Evolutionary conservation across 768 basidiomycete genomes (phyloP).

Genomic region (Lactarius quietus): DNA sequence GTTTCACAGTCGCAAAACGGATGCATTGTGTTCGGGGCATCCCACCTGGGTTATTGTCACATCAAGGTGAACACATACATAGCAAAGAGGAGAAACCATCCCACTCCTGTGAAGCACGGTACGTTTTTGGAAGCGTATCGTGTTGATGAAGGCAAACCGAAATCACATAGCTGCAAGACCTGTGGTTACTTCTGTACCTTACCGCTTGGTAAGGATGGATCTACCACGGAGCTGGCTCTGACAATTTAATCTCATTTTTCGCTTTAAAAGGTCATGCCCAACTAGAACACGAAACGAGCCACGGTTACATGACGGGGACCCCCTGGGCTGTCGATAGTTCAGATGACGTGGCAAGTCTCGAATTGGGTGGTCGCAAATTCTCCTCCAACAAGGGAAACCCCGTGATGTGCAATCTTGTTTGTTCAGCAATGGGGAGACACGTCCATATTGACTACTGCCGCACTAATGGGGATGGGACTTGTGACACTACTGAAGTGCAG

Average conservation of each 20-base stretch:
- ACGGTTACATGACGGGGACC: conserved; percentile 59
- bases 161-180: conserved; percentile 43
- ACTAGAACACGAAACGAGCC: conserved; percentile 57
- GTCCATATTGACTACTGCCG: conserved; percentile 56
- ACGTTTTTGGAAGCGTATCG: conserved; percentile 8
- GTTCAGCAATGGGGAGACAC: too few relatives aligned
- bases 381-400: conserved; percentile 53
- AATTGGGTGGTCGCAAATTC: conserved; percentile 55
- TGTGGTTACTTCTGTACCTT: conserved; percentile 62
- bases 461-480: conserved; percentile 35
- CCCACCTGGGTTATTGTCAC: too few relatives aligned
- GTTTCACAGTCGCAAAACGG: conserved; percentile 44
- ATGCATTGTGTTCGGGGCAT: conserved; percentile 47
- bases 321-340: conserved; percentile 56
- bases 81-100: conserved; percentile 45
- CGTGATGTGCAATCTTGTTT: conserved; percentile 60
- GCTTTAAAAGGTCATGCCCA: conserved; percentile 50
- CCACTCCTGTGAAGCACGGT: conserved; percentile 54
- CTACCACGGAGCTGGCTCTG: background rate
- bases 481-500: conserved; percentile 42
- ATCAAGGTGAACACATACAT: conserved; percentile 47
- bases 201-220: too few relatives aligned
- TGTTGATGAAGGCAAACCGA: background rate
- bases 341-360: conserved; percentile 46
- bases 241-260: background rate